Evolutionary conservation across 257 asterid species (phyloP).

Genomic region (Ocimum tenuiflorum): DNA sequence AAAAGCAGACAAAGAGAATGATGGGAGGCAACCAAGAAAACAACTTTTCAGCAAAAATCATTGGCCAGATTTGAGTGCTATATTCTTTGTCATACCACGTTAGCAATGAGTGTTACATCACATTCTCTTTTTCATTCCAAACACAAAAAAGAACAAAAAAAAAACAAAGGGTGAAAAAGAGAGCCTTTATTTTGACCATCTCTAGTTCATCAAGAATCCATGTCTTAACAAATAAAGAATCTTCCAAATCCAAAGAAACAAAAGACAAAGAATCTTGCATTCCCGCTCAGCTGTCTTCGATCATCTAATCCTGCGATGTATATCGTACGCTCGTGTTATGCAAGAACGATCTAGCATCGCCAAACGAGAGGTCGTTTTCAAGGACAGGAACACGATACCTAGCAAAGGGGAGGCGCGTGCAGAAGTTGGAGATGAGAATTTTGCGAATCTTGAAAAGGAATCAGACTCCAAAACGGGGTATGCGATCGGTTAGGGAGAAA

Average conservation of each 20-base stretch:
- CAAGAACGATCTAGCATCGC: not conserved
- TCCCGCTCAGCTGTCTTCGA: conserved; percentile 30
- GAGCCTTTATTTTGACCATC: conserved; percentile 41
- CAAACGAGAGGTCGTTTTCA: not conserved
- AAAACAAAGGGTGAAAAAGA: conserved; percentile 24
- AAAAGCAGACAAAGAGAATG: conserved; percentile 22
- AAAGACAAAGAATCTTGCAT: conserved; percentile 12
- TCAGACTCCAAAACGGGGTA: conserved; percentile 18
- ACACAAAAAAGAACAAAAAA: not conserved
- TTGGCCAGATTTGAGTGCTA: conserved; percentile 30
- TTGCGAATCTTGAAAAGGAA: conserved; percentile 20
- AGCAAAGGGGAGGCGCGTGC: not conserved
- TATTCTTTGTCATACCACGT: conserved; percentile 33
- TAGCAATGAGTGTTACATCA: conserved; percentile 55
- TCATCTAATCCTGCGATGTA: conserved; percentile 33
- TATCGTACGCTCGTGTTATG: not conserved
- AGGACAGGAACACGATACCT: conserved; percentile 18
- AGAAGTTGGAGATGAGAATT: not conserved
- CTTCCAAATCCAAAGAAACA: conserved; percentile 17
- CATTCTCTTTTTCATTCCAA: conserved; percentile 36
- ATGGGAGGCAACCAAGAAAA: conserved; percentile 38
- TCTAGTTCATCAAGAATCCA: conserved; percentile 44
- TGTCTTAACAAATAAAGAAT: conserved; percentile 52
- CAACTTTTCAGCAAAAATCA: conserved; percentile 60
- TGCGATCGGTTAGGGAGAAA: conserved; percentile 24